Percentiles rank a stretch among this genome's conserved stretches.
Evolutionary conservation across 148 eudicot species (phyloP).

Genomic region (Linanthus parryae): DNA sequence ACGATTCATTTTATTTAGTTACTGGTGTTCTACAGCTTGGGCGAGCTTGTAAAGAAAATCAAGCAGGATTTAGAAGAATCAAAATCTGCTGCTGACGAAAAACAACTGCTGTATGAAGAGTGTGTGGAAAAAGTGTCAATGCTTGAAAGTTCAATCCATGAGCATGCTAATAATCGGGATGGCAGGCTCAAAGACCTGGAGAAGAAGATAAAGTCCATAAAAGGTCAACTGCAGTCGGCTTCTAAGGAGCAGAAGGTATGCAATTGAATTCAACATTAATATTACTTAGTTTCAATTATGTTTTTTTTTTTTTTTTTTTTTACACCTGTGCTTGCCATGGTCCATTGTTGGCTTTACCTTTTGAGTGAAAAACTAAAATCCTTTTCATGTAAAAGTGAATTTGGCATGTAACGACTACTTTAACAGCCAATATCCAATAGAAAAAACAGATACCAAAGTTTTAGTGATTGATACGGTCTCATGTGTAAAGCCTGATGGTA

Average conservation of each 20-base stretch:
- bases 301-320: no score
- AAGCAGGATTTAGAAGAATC: constrained; percentile 87
- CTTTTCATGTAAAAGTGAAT: no score
- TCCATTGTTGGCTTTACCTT: no score
- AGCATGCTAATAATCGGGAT: constrained; percentile 61
- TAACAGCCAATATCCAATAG: no score
- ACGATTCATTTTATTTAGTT: constrained; percentile 1
- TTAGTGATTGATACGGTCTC: no score
- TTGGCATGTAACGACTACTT: no score
- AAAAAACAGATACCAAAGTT: no score
- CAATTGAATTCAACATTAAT: constrained; percentile 8
- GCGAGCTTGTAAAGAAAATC: constrained; percentile 72
- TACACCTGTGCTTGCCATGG: no score
- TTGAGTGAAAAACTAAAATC: no score
- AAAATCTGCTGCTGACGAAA: constrained; percentile 55
- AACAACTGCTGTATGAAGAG: constrained; percentile 41
- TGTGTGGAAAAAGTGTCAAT: constrained; percentile 57
- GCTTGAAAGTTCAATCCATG: constrained; percentile 76
- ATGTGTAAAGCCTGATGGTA: no score
- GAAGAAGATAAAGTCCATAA: constrained; percentile 64
- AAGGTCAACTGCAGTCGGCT: constrained; percentile 70
- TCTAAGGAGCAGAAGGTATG: constrained; percentile 86
- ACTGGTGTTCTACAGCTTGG: constrained; percentile 43
- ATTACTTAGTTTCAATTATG: no score
- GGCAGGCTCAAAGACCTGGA: constrained; percentile 79